A percentile compares a stretch with the other conserved stretches of the same genome.
phyloP scores from a whole-genome alignment of 305 asterid genomes.

The Fraxinus xanthoxyloides region DNA sequence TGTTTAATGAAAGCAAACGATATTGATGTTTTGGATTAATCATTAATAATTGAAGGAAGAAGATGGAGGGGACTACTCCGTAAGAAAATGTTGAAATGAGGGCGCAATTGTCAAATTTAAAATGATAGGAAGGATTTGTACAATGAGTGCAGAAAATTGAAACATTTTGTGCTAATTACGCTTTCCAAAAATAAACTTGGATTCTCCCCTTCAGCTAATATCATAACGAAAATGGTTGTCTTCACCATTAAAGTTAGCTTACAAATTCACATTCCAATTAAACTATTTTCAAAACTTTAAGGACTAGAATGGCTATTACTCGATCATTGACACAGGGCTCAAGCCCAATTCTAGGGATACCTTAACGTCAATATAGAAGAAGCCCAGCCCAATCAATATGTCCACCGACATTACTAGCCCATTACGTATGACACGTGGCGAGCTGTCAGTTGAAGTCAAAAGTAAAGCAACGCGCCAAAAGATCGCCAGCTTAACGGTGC shows the following conservation, averaged over 20 bases:
- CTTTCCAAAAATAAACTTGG: background rate
- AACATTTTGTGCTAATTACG: too few relatives aligned
- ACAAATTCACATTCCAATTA: background rate
- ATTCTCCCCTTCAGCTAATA: background rate
- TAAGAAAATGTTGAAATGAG: too few relatives aligned
- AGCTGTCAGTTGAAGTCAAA: slow-evolving; percentile 8
- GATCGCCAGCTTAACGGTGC: slow-evolving; percentile 21
- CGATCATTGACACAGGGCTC: background rate
- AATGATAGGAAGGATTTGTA: too few relatives aligned
- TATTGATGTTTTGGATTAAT: too few relatives aligned
- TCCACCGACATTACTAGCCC: background rate
- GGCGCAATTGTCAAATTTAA: too few relatives aligned
- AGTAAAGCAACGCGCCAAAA: slow-evolving; percentile 25
- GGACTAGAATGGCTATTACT: background rate
- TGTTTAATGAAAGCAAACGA: too few relatives aligned
- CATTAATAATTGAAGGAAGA: too few relatives aligned
- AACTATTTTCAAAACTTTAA: background rate
- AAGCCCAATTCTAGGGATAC: background rate
- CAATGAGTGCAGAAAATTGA: too few relatives aligned
- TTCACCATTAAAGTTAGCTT: background rate
- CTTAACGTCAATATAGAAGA: background rate
- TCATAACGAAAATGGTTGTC: background rate
- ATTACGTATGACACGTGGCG: background rate
- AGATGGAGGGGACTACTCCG: too few relatives aligned
- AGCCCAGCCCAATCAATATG: background rate